Base-by-base conservation (phyloP, 108 stramenopile genomes). In the Discostella pseudostelligera region DNA sequence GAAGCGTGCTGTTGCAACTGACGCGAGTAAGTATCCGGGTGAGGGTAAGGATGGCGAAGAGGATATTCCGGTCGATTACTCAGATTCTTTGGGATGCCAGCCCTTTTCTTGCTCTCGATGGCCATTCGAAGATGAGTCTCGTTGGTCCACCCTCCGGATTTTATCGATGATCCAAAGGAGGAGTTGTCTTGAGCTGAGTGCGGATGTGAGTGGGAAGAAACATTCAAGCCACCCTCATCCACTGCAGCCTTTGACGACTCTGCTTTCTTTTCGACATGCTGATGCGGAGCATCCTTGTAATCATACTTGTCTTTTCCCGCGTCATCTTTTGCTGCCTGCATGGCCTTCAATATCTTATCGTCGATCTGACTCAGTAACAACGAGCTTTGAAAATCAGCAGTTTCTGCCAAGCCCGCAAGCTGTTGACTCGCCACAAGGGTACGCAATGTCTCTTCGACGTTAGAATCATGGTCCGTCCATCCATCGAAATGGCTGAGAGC, bases 351-450 rank as follows among this genome's bases (percentile, higher is more conserved):
- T 56, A 88, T 87, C 29, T 83, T 72, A 16, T 83, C 79, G 35
- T 90, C 87, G 44, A 93, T 87, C 62, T 90, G 87, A 49, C 77
- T 84, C 40, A 83, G 76, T 19, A 89, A 56, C 29, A 90, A 64
- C 28, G 89, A 77, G 59, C 87, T 86, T 9, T 86, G 80, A 5
- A 86, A 65, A 60, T 93, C 89, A 0, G 83, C 77, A 19, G 36
- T 56, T 56, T 88, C 87, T 7, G 51, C 19, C 1, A 87, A 28
- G 19, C 79, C 73, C 16, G 83, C 66, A 13, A 91, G 78, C 48
- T 77, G 47, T n/a, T 90, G 78, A 49, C 66, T 62, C 12, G 64
- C 26, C 11, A 94, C 76, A 8, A 87, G 57, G 22, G 42, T 62
- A 32, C 87, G 66, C 8, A 85, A 44, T 10, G 59, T 22, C 21